phyloP scores from a whole-genome alignment of 371 early-diverging fungal genomes.

The Dinochytrium kinnereticum region DNA sequence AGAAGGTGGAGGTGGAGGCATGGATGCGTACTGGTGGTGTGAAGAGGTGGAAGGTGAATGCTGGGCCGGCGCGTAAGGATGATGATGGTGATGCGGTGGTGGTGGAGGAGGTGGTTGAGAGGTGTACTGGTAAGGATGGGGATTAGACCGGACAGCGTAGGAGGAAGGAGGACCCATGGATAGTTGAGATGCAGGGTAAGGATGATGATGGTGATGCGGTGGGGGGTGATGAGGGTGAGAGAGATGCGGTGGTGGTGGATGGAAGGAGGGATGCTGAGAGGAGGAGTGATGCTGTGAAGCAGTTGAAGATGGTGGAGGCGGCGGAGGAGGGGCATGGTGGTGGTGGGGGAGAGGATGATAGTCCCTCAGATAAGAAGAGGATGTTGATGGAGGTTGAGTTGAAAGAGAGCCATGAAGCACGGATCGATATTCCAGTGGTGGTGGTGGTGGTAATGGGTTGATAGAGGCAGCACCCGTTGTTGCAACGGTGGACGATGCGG shows the following conservation, averaged over 20 bases:
- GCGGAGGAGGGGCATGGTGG: not conserved
- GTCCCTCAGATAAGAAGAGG: not conserved
- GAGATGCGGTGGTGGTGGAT: not conserved
- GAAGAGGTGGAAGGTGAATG: too few relatives aligned
- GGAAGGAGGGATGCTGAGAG: not conserved
- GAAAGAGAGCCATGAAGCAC: too few relatives aligned
- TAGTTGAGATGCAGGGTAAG: not conserved
- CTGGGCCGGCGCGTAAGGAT: too few relatives aligned
- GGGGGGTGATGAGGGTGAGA: not conserved
- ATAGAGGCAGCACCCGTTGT: too few relatives aligned
- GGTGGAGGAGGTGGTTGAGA: not conserved
- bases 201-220: not conserved
- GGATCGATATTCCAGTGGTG: too few relatives aligned
- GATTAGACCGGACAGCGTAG: too few relatives aligned
- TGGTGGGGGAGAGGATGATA: not conserved
- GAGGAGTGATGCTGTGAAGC: not conserved
- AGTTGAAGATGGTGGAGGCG: not conserved
- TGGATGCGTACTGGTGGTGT: too few relatives aligned
- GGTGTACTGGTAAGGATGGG: too few relatives aligned
- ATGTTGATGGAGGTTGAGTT: too few relatives aligned
- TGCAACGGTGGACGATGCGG: not conserved
- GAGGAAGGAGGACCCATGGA: not conserved
- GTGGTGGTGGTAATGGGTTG: not conserved
- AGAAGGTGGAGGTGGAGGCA: too few relatives aligned
- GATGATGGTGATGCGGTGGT: not conserved